These are phyloP conservation scores for Aspergillus flavus DNA, from an alignment of 2,329 filamentous ascomycete species.

Conservation along the genomic window DNA sequence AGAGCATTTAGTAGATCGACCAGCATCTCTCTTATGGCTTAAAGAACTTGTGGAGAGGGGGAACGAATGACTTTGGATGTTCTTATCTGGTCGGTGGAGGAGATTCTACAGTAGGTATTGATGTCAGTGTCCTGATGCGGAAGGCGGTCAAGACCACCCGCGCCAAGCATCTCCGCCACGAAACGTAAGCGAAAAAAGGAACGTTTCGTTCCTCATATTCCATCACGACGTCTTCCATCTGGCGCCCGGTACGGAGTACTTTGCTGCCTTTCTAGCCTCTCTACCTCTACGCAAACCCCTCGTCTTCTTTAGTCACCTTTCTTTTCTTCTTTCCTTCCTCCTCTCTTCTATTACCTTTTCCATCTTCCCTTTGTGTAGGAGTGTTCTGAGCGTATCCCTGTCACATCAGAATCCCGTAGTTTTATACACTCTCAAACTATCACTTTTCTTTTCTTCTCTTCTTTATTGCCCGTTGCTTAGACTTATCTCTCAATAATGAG, in stretches of 20 bases:
- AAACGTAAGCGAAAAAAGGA: slow-evolving; percentile 7
- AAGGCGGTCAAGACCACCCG: slow-evolving; percentile 2
- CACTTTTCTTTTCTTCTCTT: slow-evolving; percentile 7
- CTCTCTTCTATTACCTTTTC: neutral
- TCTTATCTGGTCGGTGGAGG: neutral
- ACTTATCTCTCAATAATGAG: slow-evolving; percentile 35
- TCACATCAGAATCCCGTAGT: slow-evolving; percentile 22
- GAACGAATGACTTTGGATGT: slow-evolving; percentile 7
- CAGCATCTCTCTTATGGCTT: slow-evolving; percentile 23
- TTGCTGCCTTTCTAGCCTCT: neutral
- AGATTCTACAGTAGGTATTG: slow-evolving; percentile 5
- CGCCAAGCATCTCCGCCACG: slow-evolving; percentile 16
- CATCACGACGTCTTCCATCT: slow-evolving; percentile 1
- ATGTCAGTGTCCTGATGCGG: slow-evolving; percentile 14
- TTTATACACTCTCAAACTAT: slow-evolving; percentile 16
- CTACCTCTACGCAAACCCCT: neutral
- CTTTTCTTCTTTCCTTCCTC: neutral
- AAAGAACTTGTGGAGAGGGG: slow-evolving; percentile 14
- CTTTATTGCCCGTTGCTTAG: slow-evolving; percentile 17
- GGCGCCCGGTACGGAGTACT: neutral
- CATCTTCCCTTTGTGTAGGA: slow-evolving; percentile 15
- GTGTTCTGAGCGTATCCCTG: slow-evolving; percentile 12
- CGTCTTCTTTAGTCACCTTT: neutral
- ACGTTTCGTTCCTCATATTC: slow-evolving; percentile 1
- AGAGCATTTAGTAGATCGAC: slow-evolving; percentile 78